Conservation (phyloP, 78 protist genomes). For the Isochrysis galbana region DNA sequence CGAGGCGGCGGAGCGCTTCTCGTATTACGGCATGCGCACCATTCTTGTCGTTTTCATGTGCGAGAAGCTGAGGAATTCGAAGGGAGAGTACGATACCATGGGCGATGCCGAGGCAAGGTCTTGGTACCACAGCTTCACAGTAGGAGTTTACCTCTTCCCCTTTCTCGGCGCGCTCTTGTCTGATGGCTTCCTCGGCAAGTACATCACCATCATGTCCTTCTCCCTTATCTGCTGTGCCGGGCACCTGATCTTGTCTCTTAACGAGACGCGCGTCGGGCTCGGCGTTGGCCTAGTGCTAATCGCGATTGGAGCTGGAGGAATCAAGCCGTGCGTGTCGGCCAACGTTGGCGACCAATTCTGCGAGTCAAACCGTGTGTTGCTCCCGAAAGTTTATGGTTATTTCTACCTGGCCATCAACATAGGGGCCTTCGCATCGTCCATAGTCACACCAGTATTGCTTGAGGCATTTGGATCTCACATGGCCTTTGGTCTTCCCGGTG, state of each 20-base stretch:
- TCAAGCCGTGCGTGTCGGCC: constrained; percentile 25
- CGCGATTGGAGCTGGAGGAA: not conserved
- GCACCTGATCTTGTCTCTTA: not conserved
- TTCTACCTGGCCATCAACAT: constrained; percentile 34
- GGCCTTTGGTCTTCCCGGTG: not conserved
- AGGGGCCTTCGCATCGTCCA: constrained; percentile 7
- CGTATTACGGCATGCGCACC: not conserved
- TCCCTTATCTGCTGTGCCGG: not conserved
- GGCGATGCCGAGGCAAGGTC: not conserved
- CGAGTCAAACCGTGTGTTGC: not conserved
- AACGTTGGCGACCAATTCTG: constrained; percentile 22
- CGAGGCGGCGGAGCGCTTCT: not conserved
- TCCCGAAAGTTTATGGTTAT: not conserved
- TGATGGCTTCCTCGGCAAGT: not conserved
- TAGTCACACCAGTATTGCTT: not conserved
- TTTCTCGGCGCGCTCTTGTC: not conserved
- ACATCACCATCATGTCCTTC: not conserved
- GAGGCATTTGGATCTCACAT: not conserved
- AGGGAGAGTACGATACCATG: not conserved
- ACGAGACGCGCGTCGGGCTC: not conserved
- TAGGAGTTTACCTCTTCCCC: not conserved
- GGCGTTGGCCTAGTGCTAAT: not conserved
- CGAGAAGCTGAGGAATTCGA: not conserved
- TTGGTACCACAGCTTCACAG: not conserved
- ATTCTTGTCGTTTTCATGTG: not conserved